Percentiles rank a stretch among this genome's conserved stretches.
phyloP scores from a whole-genome alignment of 2,329 filamentous ascomycete genomes.

The Cladophialophora exuberans region DNA sequence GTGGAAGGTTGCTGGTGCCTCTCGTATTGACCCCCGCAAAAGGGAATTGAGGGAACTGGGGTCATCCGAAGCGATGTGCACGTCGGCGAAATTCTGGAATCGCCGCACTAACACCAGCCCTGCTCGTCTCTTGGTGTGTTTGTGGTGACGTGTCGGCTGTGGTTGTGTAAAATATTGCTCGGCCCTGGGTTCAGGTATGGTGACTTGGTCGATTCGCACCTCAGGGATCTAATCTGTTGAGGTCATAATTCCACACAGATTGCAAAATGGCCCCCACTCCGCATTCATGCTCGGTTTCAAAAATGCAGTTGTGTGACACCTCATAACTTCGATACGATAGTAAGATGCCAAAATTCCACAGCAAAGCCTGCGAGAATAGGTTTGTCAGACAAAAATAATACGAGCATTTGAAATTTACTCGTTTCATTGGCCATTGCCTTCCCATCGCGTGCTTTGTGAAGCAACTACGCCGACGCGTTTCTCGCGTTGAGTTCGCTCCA shows the following conservation, averaged over 20 bases:
- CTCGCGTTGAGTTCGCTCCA: background rate
- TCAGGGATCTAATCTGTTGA: no score
- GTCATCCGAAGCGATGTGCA: conserved; percentile 1
- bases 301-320: background rate
- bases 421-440: background rate
- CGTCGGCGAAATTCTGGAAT: no score
- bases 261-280: no score
- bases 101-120: no score
- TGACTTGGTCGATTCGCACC: no score
- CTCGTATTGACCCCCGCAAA: background rate
- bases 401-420: no score
- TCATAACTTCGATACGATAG: background rate
- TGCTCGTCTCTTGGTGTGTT: no score
- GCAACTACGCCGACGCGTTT: conserved; percentile 28
- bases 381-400: background rate
- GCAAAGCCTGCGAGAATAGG: background rate
- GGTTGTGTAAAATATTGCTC: no score
- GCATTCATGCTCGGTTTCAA: background rate
- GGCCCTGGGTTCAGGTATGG: no score
- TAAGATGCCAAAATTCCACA: background rate
- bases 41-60: background rate
- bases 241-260: no score
- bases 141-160: no score
- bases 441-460: background rate
- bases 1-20: background rate